Base-by-base conservation (phyloP, 1,284 basidiomycete species). In the Dichomitus squalens region DNA sequence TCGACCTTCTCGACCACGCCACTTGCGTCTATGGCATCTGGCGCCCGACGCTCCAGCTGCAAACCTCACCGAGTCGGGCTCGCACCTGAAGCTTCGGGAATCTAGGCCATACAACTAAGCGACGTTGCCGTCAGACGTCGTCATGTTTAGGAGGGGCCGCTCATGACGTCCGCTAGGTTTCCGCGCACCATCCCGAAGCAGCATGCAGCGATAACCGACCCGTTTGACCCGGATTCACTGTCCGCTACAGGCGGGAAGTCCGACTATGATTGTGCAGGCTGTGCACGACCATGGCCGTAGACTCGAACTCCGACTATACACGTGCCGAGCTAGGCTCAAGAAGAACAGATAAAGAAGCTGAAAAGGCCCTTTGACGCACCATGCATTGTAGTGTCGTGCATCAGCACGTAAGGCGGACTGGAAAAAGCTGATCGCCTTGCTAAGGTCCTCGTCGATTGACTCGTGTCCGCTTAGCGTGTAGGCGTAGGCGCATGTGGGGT, bases 381-480 rank as follows among this genome's bases (percentile, higher is more conserved):
- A 98, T 53, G 96, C 95, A 76, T 95, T 96, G 75, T 97, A 98
- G 74, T 96, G 93, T 72, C 92, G 86, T 68, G 84, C 77, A 79
- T 97, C 93, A 54, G 88, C 87, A 72, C 92, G 84, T 72, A 98
- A 81, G 39, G 95, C 95, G 52, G 85, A 87, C 70, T 96, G 87
- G 74, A 95, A 98, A 77, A 93, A 95, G 55, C 82, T 85, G 66
- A 95, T 86, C 29, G 95, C 94, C 72, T 90, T 87, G 67, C 95
- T 91, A 64, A 92, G 81, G 78, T 98, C 94, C 68, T 97, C 95
- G 74, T 96, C 92, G 64, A 96, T 86, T 41, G 89, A 92, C 80
- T 98, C 95, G 75, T 97, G 95, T 46, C 96, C 95, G 68, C 92
- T 93, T 60, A 98, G 79, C 21, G 94, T 96, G 77, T 92, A 95